A percentile compares a stretch with the other conserved stretches of the same genome.
Evolutionary conservation across 2,329 filamentous ascomycete species (phyloP).

Genomic region (Passalora sequoiae): DNA sequence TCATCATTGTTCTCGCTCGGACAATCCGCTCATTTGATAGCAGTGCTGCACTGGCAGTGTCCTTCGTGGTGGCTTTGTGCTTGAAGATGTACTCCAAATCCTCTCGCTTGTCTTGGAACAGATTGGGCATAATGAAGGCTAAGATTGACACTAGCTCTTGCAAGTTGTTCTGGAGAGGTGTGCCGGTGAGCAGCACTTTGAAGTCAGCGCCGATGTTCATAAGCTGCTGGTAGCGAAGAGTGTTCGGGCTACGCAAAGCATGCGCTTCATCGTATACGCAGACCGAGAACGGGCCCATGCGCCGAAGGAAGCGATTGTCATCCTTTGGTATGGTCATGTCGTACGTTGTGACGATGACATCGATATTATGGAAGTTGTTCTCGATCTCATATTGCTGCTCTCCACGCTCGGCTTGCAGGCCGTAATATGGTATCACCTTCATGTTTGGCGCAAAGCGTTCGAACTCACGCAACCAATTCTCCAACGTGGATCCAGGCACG

Average conservation of each 20-base stretch:
- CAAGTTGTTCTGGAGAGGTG: slow-evolving; percentile 89
- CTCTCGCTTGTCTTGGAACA: slow-evolving; percentile 73
- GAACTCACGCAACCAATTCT: slow-evolving; percentile 94
- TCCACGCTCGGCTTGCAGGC: slow-evolving; percentile 61
- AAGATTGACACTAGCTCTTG: slow-evolving; percentile 86
- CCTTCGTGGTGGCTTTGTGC: slow-evolving; percentile 79
- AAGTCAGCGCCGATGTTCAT: slow-evolving; percentile 74
- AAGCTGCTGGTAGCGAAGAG: slow-evolving; percentile 73
- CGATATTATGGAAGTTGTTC: slow-evolving; percentile 58
- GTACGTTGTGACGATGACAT: slow-evolving; percentile 69
- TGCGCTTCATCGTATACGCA: slow-evolving; percentile 93
- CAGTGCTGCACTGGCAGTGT: slow-evolving; percentile 70
- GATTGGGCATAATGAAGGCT: slow-evolving; percentile 83
- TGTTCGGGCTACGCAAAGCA: slow-evolving; percentile 81
- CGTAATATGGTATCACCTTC: slow-evolving; percentile 67
- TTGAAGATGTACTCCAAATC: slow-evolving; percentile 85
- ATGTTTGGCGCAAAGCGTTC: slow-evolving; percentile 75
- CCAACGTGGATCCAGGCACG: slow-evolving; percentile 86
- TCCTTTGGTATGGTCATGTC: slow-evolving; percentile 57
- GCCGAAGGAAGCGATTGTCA: slow-evolving; percentile 60
- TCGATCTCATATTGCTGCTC: slow-evolving; percentile 64
- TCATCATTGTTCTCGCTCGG: slow-evolving; percentile 83
- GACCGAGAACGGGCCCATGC: slow-evolving; percentile 47
- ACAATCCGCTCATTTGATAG: slow-evolving; percentile 82
- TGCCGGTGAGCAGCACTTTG: slow-evolving; percentile 81